Conservation (phyloP, 352 stramenopile species). For the Thalassiosira mediterranea region DNA sequence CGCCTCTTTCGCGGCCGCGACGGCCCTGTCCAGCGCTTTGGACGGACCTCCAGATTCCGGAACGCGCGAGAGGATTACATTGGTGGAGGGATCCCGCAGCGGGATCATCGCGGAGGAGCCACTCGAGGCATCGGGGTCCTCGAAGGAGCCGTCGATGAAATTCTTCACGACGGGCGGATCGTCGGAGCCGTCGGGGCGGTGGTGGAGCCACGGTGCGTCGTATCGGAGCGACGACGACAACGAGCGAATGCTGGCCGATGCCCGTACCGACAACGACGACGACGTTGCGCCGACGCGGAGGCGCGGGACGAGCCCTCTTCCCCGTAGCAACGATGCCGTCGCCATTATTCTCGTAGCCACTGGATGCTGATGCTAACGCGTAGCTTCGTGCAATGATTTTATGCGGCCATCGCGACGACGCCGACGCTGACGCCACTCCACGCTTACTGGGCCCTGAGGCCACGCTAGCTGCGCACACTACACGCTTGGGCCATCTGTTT, state of each 20-base stretch:
- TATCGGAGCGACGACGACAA: constrained; percentile 11
- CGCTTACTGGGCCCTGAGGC: no score
- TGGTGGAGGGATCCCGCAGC: neutral
- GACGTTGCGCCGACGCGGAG: no score
- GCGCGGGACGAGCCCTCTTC: no score
- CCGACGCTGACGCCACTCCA: no score
- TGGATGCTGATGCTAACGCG: no score
- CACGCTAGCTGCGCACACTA: no score
- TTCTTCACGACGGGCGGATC: constrained; percentile 23
- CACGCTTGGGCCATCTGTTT: no score
- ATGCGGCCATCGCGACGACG: no score
- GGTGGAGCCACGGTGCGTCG: constrained; percentile 7
- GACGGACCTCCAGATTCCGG: constrained; percentile 71
- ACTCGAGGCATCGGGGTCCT: neutral
- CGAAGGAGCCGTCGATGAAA: constrained; percentile 40
- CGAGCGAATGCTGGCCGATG: no score
- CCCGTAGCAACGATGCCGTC: no score
- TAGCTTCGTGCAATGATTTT: no score
- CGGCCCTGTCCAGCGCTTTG: constrained; percentile 89
- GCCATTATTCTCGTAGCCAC: no score
- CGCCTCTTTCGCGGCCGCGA: constrained; percentile 80
- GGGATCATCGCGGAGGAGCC: neutral
- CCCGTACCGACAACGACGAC: constrained; percentile 7
- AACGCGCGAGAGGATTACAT: constrained; percentile 87
- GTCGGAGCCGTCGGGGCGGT: neutral